Percentiles rank a stretch among this genome's conserved stretches.
Conservation (phyloP, 176 grass and related monocot genomes). For the Juncus inflexus region DNA sequence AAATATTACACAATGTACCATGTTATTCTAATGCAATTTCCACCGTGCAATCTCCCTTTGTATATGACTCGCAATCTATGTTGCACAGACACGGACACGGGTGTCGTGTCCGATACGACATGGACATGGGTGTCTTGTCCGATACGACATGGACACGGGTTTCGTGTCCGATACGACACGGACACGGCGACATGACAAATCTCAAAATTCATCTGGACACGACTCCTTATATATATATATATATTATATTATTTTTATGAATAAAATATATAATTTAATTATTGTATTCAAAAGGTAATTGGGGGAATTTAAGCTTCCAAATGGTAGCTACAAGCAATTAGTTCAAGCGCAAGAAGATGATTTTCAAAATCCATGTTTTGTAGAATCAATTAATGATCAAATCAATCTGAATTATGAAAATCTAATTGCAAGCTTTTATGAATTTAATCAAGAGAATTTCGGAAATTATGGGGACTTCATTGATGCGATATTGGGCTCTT, state of each 20-base stretch:
- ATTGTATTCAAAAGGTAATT: neutral
- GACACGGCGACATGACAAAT: no score
- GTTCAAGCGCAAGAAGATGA: constrained; percentile 15
- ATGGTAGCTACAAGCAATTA: no score
- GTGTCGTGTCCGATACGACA: no score
- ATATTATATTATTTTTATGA: no score
- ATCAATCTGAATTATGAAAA: neutral
- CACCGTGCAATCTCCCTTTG: neutral
- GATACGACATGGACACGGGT: no score
- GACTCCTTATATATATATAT: no score
- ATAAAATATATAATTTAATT: no score
- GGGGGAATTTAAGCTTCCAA: constrained; percentile 8
- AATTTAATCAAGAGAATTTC: neutral
- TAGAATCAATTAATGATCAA: neutral
- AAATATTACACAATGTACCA: constrained; percentile 18
- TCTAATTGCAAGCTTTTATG: constrained; percentile 16
- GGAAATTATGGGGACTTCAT: constrained; percentile 47
- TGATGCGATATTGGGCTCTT: constrained; percentile 68
- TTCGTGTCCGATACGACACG: no score
- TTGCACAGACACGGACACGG: neutral
- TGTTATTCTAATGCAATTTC: constrained; percentile 4
- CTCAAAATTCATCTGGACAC: no score
- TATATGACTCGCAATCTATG: constrained; percentile 10
- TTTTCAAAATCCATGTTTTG: constrained; percentile 1
- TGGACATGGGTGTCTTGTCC: no score